Conservation (phyloP, 116 monocot species). For the Phalaenopsis hybrid region DNA sequence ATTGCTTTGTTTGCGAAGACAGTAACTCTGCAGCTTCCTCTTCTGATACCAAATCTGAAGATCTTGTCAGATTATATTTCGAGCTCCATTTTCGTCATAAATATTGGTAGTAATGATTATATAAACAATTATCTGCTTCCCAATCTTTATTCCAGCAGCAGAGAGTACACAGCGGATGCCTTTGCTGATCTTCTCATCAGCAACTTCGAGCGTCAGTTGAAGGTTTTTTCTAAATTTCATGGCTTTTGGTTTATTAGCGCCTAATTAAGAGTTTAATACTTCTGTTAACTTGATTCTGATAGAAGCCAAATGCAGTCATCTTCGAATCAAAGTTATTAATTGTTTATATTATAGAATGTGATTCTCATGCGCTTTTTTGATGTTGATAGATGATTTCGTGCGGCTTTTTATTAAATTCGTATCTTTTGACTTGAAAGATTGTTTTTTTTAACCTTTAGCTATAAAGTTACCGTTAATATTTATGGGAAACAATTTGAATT, state of each 20-base stretch:
- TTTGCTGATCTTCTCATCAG: conserved; percentile 43
- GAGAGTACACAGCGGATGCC: conserved; percentile 21
- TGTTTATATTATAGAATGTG: too few species aligned
- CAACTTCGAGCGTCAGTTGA: conserved; percentile 30
- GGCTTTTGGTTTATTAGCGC: too few species aligned
- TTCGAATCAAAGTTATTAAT: too few species aligned
- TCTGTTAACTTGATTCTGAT: too few species aligned
- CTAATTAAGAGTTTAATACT: too few species aligned
- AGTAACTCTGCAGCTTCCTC: conserved; percentile 19
- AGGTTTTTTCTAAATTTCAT: conserved; percentile 10
- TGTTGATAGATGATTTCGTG: too few species aligned
- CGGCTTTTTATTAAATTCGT: too few species aligned
- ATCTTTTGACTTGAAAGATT: too few species aligned
- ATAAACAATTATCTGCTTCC: conserved; percentile 75
- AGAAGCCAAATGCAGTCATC: too few species aligned
- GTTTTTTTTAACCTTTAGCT: not conserved
- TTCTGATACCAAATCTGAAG: conserved; percentile 21
- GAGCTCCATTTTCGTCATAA: conserved; percentile 38
- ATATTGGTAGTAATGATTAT: conserved; percentile 75
- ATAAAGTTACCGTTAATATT: too few species aligned
- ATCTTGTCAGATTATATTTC: conserved; percentile 20
- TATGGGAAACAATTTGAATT: too few species aligned
- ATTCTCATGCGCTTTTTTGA: too few species aligned
- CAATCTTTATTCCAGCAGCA: conserved; percentile 36
- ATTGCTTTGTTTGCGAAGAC: conserved; percentile 41